Conservation (phyloP, 139 green algal species). For the Chlorella sp. region DNA sequence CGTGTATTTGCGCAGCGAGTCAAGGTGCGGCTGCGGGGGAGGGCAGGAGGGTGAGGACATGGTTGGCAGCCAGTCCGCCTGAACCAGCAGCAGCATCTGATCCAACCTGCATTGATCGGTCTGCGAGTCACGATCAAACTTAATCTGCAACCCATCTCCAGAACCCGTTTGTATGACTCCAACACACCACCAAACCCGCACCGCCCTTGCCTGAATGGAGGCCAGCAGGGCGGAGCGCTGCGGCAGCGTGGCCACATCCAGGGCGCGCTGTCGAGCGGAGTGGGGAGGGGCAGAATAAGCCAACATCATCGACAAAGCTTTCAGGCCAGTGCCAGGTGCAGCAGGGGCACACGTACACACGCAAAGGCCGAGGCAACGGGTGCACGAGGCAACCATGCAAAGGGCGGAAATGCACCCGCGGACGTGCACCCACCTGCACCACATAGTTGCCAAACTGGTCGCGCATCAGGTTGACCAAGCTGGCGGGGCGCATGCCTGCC, state of each 20-base stretch:
- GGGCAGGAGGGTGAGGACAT: not conserved
- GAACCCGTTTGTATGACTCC: too few species aligned
- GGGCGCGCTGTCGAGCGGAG: slow-evolving; percentile 6
- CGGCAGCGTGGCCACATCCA: slow-evolving; percentile 14
- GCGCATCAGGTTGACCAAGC: slow-evolving; percentile 28
- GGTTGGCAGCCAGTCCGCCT: too few species aligned
- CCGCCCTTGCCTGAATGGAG: slow-evolving; percentile 8
- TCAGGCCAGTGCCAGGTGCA: too few species aligned
- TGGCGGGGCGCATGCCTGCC: not conserved
- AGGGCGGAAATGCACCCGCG: not conserved
- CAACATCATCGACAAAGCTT: too few species aligned
- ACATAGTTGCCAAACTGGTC: slow-evolving; percentile 96
- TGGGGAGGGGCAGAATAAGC: too few species aligned
- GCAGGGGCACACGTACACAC: too few species aligned
- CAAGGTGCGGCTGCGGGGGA: slow-evolving; percentile 75
- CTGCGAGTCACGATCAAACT: too few species aligned
- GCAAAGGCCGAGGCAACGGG: too few species aligned
- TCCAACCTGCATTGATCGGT: too few species aligned
- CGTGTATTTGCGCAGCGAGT: slow-evolving; percentile 80
- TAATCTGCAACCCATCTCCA: too few species aligned
- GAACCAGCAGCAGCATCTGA: not conserved
- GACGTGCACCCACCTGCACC: slow-evolving; percentile 75
- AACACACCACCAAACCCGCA: too few species aligned
- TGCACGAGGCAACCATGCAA: too few species aligned
- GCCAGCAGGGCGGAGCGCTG: slow-evolving; percentile 28